Evolutionary conservation across 345 rosid genomes (phyloP).

Genomic region (Lumnitzera racemosa): DNA sequence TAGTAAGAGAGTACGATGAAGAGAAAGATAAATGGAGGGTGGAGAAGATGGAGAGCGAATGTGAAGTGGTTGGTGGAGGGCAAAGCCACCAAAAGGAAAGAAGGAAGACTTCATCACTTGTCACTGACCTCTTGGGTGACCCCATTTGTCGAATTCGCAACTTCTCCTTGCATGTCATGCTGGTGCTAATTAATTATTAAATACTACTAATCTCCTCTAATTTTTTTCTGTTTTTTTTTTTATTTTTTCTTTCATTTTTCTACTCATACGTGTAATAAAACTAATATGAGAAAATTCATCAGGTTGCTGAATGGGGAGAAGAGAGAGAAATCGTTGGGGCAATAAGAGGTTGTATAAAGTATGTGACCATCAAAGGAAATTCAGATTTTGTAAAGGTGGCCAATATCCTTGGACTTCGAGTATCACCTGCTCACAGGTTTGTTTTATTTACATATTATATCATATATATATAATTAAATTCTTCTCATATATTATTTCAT

Average conservation of each 20-base stretch:
- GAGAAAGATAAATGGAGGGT: constrained; percentile 44
- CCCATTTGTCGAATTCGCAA: constrained; percentile 67
- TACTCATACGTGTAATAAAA: not conserved
- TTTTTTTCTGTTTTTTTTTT: not conserved
- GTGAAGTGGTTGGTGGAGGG: constrained; percentile 30
- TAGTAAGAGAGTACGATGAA: constrained; percentile 58
- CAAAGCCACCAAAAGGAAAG: constrained; percentile 18
- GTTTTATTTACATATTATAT: not conserved
- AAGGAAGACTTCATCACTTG: constrained; percentile 31
- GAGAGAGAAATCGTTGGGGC: constrained; percentile 49
- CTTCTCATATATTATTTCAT: not conserved
- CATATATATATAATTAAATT: not conserved
- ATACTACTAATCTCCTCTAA: too few species aligned
- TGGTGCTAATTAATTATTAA: constrained; percentile 25
- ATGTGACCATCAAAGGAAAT: constrained; percentile 38
- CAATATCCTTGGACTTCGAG: constrained; percentile 63
- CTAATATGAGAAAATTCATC: not conserved
- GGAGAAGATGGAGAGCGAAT: constrained; percentile 57
- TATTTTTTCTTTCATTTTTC: not conserved
- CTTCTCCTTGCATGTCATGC: constrained; percentile 46
- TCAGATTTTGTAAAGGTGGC: constrained; percentile 38
- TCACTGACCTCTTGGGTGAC: constrained; percentile 72
- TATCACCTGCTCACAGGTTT: constrained; percentile 61
- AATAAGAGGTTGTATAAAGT: constrained; percentile 59
- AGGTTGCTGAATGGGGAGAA: constrained; percentile 68